These are phyloP conservation scores for Phytopythium ostracodes DNA, from an alignment of 352 stramenopile species.

Conservation along the genomic window DNA sequence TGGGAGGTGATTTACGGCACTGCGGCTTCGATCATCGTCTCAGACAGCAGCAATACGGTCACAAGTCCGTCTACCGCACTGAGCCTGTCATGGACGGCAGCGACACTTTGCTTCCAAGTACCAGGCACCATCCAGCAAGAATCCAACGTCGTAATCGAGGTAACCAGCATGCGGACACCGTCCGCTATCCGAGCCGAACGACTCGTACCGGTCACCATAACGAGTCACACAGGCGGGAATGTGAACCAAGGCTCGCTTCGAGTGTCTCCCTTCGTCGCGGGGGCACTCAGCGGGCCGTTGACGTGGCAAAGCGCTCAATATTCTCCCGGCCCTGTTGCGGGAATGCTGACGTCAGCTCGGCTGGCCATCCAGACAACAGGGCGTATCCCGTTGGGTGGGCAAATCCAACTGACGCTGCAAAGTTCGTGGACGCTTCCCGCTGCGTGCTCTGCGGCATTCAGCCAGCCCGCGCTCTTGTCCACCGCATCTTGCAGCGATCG, in stretches of 20 bases:
- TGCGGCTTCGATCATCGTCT: conserved; percentile 7
- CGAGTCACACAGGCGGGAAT: conserved; percentile 40
- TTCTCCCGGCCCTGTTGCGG: conserved; percentile 47
- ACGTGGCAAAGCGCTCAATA: conserved; percentile 43
- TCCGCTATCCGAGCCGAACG: conserved; percentile 27
- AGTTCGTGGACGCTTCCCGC: conserved; percentile 38
- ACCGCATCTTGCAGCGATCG: conserved; percentile 28
- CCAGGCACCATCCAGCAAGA: conserved; percentile 27
- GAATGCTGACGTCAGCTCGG: conserved; percentile 33
- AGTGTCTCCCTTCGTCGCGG: conserved; percentile 30
- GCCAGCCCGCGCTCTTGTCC: conserved; percentile 24
- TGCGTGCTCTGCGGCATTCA: conserved; percentile 27
- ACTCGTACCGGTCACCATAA: conserved; percentile 17
- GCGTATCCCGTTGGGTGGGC: conserved; percentile 25
- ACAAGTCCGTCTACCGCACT: conserved; percentile 8
- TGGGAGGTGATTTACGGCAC: conserved; percentile 35
- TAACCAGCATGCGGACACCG: conserved; percentile 43
- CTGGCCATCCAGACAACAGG: conserved; percentile 40
- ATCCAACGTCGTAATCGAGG: conserved; percentile 27
- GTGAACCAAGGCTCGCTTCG: conserved; percentile 37
- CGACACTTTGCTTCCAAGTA: conserved; percentile 27
- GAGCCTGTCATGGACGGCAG: conserved; percentile 12
- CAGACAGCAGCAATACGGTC: conserved; percentile 11
- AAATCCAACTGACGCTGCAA: conserved; percentile 36
- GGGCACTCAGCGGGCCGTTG: conserved; percentile 30